Evolutionary conservation across 768 basidiomycete genomes (phyloP).

Genomic region (Auriscalpium microsporum): DNA sequence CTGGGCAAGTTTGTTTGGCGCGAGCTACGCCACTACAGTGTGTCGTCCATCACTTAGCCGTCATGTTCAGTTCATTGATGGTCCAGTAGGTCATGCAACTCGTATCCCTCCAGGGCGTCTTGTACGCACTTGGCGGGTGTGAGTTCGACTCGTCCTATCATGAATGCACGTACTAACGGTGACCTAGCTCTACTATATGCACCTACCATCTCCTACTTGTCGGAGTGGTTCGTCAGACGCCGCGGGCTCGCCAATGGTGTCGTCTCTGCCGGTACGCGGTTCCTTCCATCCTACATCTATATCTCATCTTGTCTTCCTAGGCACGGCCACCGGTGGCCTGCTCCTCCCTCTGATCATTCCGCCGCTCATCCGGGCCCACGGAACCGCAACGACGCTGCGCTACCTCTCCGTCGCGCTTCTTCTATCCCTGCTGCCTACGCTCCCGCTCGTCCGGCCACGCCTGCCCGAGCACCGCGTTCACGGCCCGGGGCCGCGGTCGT

Average conservation of each 20-base stretch:
- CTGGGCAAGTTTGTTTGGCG: constrained; percentile 18
- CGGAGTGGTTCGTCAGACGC: constrained; percentile 27
- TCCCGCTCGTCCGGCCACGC: constrained; percentile 21
- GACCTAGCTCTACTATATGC: constrained; percentile 20
- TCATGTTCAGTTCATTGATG: neutral
- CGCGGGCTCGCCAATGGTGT: constrained; percentile 26
- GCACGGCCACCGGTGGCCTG: constrained; percentile 21
- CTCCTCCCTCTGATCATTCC: constrained; percentile 22
- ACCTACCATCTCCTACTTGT: constrained; percentile 20
- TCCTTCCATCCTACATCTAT: neutral
- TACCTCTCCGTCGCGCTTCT: constrained; percentile 16
- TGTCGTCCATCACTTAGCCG: neutral
- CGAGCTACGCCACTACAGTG: constrained; percentile 14
- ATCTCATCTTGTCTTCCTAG: neutral
- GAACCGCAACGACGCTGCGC: constrained; percentile 18
- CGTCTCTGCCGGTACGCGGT: constrained; percentile 21
- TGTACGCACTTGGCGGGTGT: constrained; percentile 23
- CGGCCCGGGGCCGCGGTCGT: neutral
- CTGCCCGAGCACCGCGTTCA: constrained; percentile 17
- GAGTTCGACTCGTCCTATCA: neutral
- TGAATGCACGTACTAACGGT: neutral
- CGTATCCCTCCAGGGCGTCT: constrained; percentile 20
- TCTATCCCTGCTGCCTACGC: constrained; percentile 13
- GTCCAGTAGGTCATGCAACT: constrained; percentile 7
- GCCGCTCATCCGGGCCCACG: constrained; percentile 18